Base-by-base conservation (phyloP, 1,284 basidiomycete genomes). In the Apiotrichum gracile region DNA sequence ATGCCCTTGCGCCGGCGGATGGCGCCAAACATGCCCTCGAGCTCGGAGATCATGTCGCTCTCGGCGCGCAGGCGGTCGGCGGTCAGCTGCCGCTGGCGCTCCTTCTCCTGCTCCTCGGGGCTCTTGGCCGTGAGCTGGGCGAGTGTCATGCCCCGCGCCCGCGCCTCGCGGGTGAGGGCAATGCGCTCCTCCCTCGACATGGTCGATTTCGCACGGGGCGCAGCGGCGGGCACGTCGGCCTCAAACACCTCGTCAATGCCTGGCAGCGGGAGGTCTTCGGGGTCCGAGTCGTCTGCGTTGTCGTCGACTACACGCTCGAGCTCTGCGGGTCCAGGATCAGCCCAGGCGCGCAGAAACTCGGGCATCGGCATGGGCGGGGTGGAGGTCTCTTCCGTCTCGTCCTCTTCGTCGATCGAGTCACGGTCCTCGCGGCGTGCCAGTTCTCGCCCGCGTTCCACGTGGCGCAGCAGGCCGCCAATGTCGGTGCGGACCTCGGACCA, bases 151-250 rank as follows among this genome's bases (percentile, higher is more conserved):
- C 68, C 67, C 37, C 57, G 49, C 21, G 54, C 63, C 17, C 70
- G 56, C 4, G 69, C 67, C 46, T 64, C 55, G 49, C 63, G 66
- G 21, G 49, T 52, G 22, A 69, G 48, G 16, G 43, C 41, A 22
- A 73, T 67, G n/a, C 70, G 56, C 40, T 70, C 68, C 24, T 65
- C 66, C 24, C 70, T 61, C 5, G 49, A 58, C 54, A 70, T 40
- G 19, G 47, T 39, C 10, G 53, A 41, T 17, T 64, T 44, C 13
- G 48, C n/a, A 1, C 54, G 43, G 1, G 31, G 4, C 17, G 41
- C 13, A 2, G 48, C 39, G 3, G 37, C 47, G 7, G 45, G 37
- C 12, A 43, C 35, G 21, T 47, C 51, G 7, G 57, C 60, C 43
- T 70, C 68, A 41, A 59, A 70, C 5, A 73, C 61, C 29, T 57